Evolutionary conservation across 164 flowering plant species (phyloP).

Genomic region (Vitis rotundifolia): DNA sequence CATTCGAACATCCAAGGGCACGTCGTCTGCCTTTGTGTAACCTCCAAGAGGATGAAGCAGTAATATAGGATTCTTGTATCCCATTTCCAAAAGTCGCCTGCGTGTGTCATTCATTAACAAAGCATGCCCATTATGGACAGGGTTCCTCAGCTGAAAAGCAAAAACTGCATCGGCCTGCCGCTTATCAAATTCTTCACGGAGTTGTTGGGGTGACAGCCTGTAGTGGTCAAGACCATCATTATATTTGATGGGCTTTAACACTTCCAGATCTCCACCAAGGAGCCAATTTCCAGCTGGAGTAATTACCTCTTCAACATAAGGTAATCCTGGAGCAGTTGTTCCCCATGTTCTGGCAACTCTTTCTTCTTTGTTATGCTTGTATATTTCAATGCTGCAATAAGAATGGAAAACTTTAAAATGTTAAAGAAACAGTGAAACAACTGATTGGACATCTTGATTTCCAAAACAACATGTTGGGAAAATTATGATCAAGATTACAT

Average conservation of each 20-base stretch:
- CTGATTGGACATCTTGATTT: not conserved
- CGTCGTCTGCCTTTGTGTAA: slow-evolving; percentile 90
- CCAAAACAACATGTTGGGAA: no score
- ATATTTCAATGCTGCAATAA: slow-evolving; percentile 73
- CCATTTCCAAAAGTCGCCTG: slow-evolving; percentile 77
- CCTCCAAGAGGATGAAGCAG: slow-evolving; percentile 98
- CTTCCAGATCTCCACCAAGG: slow-evolving; percentile 92
- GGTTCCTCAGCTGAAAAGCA: slow-evolving; percentile 96
- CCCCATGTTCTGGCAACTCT: slow-evolving; percentile 98
- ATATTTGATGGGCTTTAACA: slow-evolving; percentile 76
- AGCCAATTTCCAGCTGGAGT: slow-evolving; percentile 90
- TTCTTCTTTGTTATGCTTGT: slow-evolving; percentile 96
- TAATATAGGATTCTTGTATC: slow-evolving; percentile 84
- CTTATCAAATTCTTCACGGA: slow-evolving; percentile 77
- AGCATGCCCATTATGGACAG: slow-evolving; percentile 97
- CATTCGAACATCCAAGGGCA: slow-evolving; percentile 95
- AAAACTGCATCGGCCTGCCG: slow-evolving; percentile 97
- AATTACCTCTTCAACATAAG: slow-evolving; percentile 90
- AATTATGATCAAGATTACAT: no score
- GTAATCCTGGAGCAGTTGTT: slow-evolving; percentile 87
- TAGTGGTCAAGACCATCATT: slow-evolving; percentile 96
- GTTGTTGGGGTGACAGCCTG: slow-evolving; percentile 84
- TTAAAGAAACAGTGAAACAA: not conserved
- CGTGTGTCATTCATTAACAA: slow-evolving; percentile 95
- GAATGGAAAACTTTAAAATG: not conserved